Evolutionary conservation across 2,329 filamentous ascomycete species (phyloP), one percentile per base, ranked within the genome.

Genomic region (Hymenoscyphus fructigenus): DNA sequence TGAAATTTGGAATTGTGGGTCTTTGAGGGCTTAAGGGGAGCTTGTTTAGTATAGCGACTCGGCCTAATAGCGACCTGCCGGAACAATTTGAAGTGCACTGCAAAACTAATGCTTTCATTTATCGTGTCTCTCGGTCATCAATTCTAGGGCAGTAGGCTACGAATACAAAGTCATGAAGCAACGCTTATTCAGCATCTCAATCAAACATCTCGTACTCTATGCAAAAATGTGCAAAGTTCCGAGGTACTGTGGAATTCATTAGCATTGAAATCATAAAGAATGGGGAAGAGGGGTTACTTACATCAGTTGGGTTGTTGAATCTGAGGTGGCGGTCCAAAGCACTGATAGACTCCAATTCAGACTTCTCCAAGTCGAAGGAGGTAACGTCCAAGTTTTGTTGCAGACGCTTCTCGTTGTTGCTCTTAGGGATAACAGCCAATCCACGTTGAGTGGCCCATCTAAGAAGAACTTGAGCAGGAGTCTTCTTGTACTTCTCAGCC

Each of bases 401-500:
- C 76, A 92, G 83, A 70, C 80, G 67, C 69, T 74, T 70, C 77
- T 83, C 78, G 78, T 83, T 81, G 73, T 85, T 89, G 68, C 85
- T 89, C 85, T 94, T 94, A 71, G 91, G 91, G 72, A 95, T 95
- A 72, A 95, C 90, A 58, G 91, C 90, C 64, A 95, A 82, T 36
- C 87, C 88, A 60, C 90, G 85, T 83, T 96, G 92, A 17, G 92
- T 96, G 26, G 92, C 87, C 93, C 93, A 97, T 72, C 92, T 86
- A 70, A 97, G 83, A 67, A 96, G 84, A 32, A 96, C 84, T 84
- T 97, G 92, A 17, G 91, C 90, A 6, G 91, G 83, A 9, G 88
- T 87, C 82, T 90, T 92, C 76, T 80, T 80, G 75, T 91, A 82
- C 81, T 91, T 92, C 73, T 83, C 77, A 20, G 91, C 88, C 67